phyloP scores from a whole-genome alignment of 164 flowering plant genomes.

The Hamamelis virginiana region DNA sequence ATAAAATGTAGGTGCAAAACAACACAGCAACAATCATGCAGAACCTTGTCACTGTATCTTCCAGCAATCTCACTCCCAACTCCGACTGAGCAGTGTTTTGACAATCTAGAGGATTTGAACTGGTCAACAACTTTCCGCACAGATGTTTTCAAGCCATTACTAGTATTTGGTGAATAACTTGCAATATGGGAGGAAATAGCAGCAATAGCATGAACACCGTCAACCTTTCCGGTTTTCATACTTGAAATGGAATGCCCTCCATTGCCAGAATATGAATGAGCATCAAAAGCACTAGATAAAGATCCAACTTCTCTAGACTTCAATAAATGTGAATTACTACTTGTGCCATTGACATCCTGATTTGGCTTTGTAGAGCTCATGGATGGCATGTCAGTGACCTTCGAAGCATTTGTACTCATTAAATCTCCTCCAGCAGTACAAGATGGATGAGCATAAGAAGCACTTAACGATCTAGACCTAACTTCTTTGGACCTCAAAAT shows the following conservation, averaged over 20 bases:
- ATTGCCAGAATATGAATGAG: constrained; percentile 21
- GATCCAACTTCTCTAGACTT: constrained; percentile 24
- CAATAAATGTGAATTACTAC: constrained; percentile 16
- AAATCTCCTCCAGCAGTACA: constrained; percentile 17
- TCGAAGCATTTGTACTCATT: constrained; percentile 1
- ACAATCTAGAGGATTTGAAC: constrained; percentile 43
- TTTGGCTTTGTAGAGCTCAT: constrained; percentile 17
- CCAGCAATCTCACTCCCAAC: constrained; percentile 40
- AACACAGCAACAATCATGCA: background rate
- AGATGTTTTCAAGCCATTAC: constrained; percentile 54
- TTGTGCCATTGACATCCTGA: constrained; percentile 10
- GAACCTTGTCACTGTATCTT: constrained; percentile 53
- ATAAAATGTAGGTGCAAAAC: background rate
- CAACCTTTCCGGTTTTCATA: constrained; percentile 28
- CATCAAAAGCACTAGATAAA: constrained; percentile 24
- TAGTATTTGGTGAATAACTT: constrained; percentile 27
- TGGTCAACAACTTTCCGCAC: constrained; percentile 67
- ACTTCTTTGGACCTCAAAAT: constrained; percentile 17
- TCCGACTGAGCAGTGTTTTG: constrained; percentile 27
- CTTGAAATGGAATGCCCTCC: constrained; percentile 18
- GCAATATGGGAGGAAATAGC: constrained; percentile 20
- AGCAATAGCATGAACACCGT: constrained; percentile 11
- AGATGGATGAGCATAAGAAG: constrained; percentile 21
- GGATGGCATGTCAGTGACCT: constrained; percentile 16
- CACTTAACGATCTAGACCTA: constrained; percentile 22